Base-by-base conservation (phyloP, 495 filamentous ascomycete genomes). In the Podospora bellae-mahoneyi region DNA sequence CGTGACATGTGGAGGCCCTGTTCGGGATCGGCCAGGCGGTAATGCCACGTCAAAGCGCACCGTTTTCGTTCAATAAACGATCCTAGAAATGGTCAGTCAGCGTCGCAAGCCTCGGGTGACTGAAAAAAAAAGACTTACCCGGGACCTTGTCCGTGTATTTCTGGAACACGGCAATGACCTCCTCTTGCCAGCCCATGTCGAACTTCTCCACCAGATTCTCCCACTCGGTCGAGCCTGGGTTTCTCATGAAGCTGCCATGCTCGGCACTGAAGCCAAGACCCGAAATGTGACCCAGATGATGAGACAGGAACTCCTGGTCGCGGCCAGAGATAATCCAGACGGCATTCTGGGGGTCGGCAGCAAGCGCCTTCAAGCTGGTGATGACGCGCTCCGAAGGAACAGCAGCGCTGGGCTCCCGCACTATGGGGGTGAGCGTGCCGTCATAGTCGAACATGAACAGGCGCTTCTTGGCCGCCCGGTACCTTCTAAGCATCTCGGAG, bases 391-490 rank as follows among this genome's bases (percentile, higher is more conserved):
- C 89, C 2, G 92, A 92, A 0, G 95, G 94, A 53, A 97, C 88
- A 2, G 96, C 95, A 7, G 91, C 87, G 68, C 88, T 86, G 1
- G 95, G 96, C 69, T 97, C 92, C 65, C 88, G 87, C 28, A 98
- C 94, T 71, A 99, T 97, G 1, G 93, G 92, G 0, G 96, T 97
- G n/a, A 99, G 86, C 0, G 95, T 99, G 60, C 95, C 95, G 77
- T 99, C 95, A 74, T 98, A 99, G 81, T 99, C 95, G 72, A 97
- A 97, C 90, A 99, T 93, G 78, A 98, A 96, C 2, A 99, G 81
- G 34, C 94, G 88, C 78, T 88, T 89, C 56, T 78, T 78, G 19
- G 92, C 86, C 59, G 85, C 81, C 68, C 87, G 86, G 75, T 96
- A 97, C 68, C 88, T 88, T 63, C 81, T 84, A 55, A 94, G 78